Base-by-base conservation (phyloP, 805 yeast genomes). In the Lipomyces yamanashiensis region DNA sequence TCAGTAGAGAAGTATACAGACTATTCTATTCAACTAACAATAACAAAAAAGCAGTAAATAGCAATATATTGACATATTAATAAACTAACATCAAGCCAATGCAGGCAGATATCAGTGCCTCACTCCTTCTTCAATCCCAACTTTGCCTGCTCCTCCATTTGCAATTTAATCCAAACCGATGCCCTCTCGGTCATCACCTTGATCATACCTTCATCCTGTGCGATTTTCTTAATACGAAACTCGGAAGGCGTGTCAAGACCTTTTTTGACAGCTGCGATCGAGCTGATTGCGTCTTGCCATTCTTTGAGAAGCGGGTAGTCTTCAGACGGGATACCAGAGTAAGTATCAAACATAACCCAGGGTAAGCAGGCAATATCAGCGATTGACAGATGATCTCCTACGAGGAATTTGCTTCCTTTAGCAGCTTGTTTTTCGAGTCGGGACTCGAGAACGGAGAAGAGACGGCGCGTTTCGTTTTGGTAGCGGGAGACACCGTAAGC, bases 281-380 rank as follows among this genome's bases (percentile, higher is more conserved):
- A 84, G 91, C 89, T 87, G 92, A 90, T 88, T 71, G 85, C 86
- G 74, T 89, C 88, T 12, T 96, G 88, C 96, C 96, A 91, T 75
- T 90, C 89, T 78, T 87, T 88, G 54, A 90, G 92, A 74, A 88
- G 90, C 50, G 84, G 84, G 36, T 79, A 76, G 21, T 77, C 77
- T 19, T 49, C 49, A 33, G 54, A 39, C 36, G 41, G 53, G 39
- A 61, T 60, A 75, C 47, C 50, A 23, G 57, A 34, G 44, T 51
- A 47, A 13, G 61, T 47, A 19, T 47, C 64, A 41, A 19, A 40
- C 37, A 55, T 33, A n/a, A 54, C 66, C 68, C 63, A 64, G n/a
- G 45, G 12, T n/a, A 58, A 39, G 43, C 50, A 43, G 10, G 58
- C 55, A 36, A 64, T n/a, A 40, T 64, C 91, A 8, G 87, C 87